Evolutionary conservation across 306 rosid genomes (phyloP).

Genomic region (Quercus rubra): DNA sequence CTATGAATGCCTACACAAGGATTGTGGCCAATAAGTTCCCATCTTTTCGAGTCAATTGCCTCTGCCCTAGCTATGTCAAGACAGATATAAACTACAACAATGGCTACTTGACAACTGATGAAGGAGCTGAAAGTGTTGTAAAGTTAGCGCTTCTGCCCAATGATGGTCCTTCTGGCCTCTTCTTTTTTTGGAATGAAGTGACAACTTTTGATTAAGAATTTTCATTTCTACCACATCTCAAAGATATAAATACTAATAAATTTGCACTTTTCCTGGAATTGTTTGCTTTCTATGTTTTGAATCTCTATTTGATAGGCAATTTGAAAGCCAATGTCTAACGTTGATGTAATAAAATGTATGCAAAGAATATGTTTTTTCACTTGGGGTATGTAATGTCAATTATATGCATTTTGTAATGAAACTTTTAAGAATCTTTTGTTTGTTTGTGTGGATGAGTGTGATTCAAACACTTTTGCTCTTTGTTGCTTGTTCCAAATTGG

Average conservation of each 20-base stretch:
- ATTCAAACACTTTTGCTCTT: too few species aligned
- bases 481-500: too few species aligned
- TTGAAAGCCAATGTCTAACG: neutral
- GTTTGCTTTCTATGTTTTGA: neutral
- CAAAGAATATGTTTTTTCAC: too few species aligned
- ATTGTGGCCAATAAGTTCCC: slow-evolving; percentile 10
- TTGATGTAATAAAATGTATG: neutral
- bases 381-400: too few species aligned
- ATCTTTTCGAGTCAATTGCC: neutral
- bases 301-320: neutral
- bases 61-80: slow-evolving; percentile 3
- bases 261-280: neutral
- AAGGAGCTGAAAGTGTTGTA: neutral
- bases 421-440: too few species aligned
- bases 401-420: too few species aligned
- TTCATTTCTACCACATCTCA: too few species aligned
- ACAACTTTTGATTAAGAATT: neutral
- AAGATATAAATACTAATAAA: neutral
- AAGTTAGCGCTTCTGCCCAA: neutral
- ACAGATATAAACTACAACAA: neutral
- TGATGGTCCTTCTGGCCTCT: neutral
- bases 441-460: too few species aligned
- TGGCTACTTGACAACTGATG: neutral
- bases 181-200: neutral
- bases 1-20: slow-evolving; percentile 20